Conservation (phyloP, 78 protist species). For the Chrysochromulina tobinii region DNA sequence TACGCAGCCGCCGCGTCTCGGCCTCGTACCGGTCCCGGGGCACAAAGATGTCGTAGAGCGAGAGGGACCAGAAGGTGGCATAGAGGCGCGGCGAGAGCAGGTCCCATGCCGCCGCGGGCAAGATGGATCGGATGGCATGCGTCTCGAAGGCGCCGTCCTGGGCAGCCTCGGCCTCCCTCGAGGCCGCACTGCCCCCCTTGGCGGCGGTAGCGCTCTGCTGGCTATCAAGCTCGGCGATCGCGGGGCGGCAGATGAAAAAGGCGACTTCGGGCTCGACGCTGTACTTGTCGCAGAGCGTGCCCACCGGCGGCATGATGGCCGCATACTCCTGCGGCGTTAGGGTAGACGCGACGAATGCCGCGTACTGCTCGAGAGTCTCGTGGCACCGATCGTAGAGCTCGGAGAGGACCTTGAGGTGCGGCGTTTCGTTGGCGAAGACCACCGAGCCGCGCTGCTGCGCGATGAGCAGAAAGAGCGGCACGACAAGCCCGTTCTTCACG, state of each 20-base stretch:
- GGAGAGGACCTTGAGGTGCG: constrained; percentile 55
- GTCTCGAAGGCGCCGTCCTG: no score
- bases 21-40: constrained; percentile 13
- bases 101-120: neutral
- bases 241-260: neutral
- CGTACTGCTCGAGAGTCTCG: constrained; percentile 41
- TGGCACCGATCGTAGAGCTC: constrained; percentile 73
- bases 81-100: neutral
- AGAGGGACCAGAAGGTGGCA: constrained; percentile 38
- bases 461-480: neutral
- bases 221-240: neutral
- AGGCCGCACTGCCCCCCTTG: neutral
- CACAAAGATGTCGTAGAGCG: constrained; percentile 42
- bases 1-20: neutral
- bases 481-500: neutral
- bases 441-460: neutral
- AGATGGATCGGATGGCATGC: neutral
- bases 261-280: neutral
- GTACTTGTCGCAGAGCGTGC: neutral
- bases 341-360: neutral
- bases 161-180: neutral
- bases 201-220: neutral
- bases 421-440: neutral
- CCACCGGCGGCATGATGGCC: neutral
- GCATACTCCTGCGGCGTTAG: neutral